These are phyloP conservation scores for Escallonia herrerae DNA, from an alignment of 129 eudicot species.

Conservation along the genomic window DNA sequence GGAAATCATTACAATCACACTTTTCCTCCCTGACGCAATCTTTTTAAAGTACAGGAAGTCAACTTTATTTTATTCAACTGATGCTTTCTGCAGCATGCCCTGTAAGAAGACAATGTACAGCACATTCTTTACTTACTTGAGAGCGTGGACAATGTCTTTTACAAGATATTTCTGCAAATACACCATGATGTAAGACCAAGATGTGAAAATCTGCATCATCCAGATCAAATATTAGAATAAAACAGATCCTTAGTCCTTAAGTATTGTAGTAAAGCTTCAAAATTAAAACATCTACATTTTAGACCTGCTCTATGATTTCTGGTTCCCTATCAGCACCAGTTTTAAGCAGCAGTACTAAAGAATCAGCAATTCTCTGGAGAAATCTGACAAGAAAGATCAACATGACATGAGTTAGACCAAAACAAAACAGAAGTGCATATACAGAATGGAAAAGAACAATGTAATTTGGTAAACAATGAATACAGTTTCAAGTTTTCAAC, in stretches of 20 bases:
- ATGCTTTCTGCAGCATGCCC: too few relatives aligned
- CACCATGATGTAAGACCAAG: slow-evolving; percentile 85
- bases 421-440: neutral
- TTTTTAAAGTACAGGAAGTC: too few relatives aligned
- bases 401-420: neutral
- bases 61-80: too few relatives aligned
- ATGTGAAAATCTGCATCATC: slow-evolving; percentile 67
- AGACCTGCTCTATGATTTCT: slow-evolving; percentile 85
- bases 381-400: slow-evolving; percentile 34
- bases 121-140: slow-evolving; percentile 51
- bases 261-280: neutral
- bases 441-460: too few relatives aligned
- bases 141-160: slow-evolving; percentile 48
- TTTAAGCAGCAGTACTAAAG: slow-evolving; percentile 53
- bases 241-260: neutral
- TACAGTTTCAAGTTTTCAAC: too few relatives aligned
- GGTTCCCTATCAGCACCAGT: slow-evolving; percentile 94
- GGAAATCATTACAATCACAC: too few relatives aligned
- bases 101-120: too few relatives aligned
- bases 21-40: too few relatives aligned
- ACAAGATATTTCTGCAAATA: slow-evolving; percentile 67
- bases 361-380: slow-evolving; percentile 51
- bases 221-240: slow-evolving; percentile 2
- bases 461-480: too few relatives aligned
- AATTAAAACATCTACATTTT: slow-evolving; percentile 2